Evolutionary conservation across 768 basidiomycete genomes (phyloP).

Genomic region (Mycena chlorophos): DNA sequence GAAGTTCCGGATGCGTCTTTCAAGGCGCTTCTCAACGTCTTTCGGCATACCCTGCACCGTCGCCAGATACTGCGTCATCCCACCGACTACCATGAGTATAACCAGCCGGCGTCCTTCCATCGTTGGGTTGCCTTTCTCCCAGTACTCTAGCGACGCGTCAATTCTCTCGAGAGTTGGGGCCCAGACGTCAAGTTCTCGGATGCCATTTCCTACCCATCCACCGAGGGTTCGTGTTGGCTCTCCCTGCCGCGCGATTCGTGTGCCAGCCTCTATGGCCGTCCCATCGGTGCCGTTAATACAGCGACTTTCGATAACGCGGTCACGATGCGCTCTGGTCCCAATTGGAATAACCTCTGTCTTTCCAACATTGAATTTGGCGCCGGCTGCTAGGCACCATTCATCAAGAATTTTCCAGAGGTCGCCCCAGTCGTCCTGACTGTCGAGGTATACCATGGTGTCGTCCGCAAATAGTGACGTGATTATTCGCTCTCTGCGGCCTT

Average conservation of each 20-base stretch:
- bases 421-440: neutral
- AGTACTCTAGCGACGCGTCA: neutral
- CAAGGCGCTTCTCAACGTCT: neutral
- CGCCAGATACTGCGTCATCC: constrained; percentile 24
- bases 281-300: constrained; percentile 3
- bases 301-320: neutral
- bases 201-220: constrained; percentile 7
- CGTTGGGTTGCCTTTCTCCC: constrained; percentile 12
- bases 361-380: constrained; percentile 21
- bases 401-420: constrained; percentile 9
- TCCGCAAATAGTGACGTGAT: constrained; percentile 28
- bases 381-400: constrained; percentile 11
- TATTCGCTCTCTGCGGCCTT: constrained; percentile 6
- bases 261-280: neutral
- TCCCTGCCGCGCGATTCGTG: neutral
- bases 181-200: constrained; percentile 4
- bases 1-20: neutral
- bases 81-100: constrained; percentile 13
- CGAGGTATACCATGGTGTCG: constrained; percentile 25
- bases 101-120: constrained; percentile 14
- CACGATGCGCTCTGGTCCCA: constrained; percentile 4
- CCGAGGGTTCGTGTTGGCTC: constrained; percentile 3
- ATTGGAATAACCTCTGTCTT: constrained; percentile 28
- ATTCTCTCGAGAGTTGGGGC: constrained; percentile 4
- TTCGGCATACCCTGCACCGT: constrained; percentile 26